Percentiles rank a stretch among this genome's conserved stretches.
Evolutionary conservation across 2,329 filamentous ascomycete species (phyloP).

Genomic region (Fusarium tjaetaba): DNA sequence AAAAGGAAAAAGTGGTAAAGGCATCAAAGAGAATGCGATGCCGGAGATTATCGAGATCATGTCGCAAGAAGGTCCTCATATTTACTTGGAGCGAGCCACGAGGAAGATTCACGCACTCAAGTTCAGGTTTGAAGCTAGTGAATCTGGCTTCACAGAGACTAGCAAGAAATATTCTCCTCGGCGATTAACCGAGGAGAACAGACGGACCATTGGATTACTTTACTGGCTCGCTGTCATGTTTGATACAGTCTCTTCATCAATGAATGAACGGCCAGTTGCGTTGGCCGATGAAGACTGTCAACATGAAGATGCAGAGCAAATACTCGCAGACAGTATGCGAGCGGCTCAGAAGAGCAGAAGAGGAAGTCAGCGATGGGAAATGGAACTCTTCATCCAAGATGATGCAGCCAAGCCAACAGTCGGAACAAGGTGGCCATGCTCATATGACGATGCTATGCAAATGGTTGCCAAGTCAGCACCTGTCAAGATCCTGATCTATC

Average conservation of each 20-base stretch:
- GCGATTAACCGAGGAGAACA: background rate
- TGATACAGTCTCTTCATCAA: background rate
- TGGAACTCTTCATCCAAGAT: background rate
- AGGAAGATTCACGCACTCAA: background rate
- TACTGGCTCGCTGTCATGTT: background rate
- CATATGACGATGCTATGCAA: background rate
- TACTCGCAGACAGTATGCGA: background rate
- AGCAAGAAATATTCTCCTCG: background rate
- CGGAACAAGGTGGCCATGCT: background rate
- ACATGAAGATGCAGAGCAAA: background rate
- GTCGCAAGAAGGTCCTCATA: background rate
- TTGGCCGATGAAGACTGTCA: background rate
- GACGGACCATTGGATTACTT: accelerated
- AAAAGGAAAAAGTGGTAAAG: background rate
- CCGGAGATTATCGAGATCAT: background rate
- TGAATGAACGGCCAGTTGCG: background rate
- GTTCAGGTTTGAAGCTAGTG: background rate
- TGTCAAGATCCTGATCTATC: background rate
- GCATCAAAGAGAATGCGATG: background rate
- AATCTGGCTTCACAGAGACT: background rate
- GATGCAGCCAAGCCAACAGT: background rate
- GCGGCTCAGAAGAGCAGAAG: background rate
- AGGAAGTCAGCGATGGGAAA: background rate
- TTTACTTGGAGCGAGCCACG: background rate
- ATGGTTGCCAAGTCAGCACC: background rate